Evolutionary conservation across 768 basidiomycete species (phyloP), one percentile per base, ranked within the genome.

Genomic region (Epithele typhae): DNA sequence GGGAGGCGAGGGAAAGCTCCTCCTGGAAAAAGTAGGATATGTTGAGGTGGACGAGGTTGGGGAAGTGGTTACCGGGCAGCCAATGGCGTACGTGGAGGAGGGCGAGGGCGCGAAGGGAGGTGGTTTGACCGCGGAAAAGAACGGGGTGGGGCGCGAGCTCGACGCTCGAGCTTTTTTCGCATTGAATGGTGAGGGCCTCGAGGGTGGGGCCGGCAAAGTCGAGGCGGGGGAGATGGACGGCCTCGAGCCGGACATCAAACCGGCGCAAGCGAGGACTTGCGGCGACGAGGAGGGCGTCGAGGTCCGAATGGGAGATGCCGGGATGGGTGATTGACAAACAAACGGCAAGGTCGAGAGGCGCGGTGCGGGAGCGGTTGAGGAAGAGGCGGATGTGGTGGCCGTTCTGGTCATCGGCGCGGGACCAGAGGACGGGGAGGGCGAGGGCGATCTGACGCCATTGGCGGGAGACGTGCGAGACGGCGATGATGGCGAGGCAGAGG

Each of bases 21-120:
- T 43, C 42, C 42, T 34, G 33, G 42, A 34, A 43, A 12, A 43
- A 43, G 15, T 43, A 43, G 42, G 42, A 43, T 12, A 43, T 43
- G 42, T 43, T 43, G 10, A 43, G 33, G 21, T 43, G 42, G 5
- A 23, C 15, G 4, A 43, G 42, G 17, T 36, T 43, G 22, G 42
- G 42, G 23, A 43, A 43, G 5, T 14, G 34, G 12, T 43, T 43
- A 5, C 19, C 42, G 12, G 42, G 42, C 4, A 43, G 33, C 42
- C 42, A 43, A 18, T 43, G 42, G 11, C 42, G 42, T 19, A 43
- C 22, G 21, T 43, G 42, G 11, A 43, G 42, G 5, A 43, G 21
- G 4, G 42, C 42, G 19, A 43, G 27, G 21, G 42, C 42, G 11
- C 22, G 4, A 18, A 43, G 42, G 18, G 32, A 22, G 14, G 30